Conservation (phyloP, 129 eudicot genomes). For the Saussurea involucrata region DNA sequence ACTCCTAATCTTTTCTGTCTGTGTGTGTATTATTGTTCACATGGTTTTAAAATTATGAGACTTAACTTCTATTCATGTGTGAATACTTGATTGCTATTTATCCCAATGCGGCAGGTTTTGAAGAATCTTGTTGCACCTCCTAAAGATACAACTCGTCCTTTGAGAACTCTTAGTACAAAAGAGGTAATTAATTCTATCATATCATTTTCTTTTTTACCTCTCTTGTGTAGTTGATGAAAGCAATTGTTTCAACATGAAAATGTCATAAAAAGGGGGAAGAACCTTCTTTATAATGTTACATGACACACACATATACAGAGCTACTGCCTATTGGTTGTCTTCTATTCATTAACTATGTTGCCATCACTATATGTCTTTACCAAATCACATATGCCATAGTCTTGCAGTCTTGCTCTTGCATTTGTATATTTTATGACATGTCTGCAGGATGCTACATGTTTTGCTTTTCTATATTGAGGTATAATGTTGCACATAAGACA, state of each 20-base stretch:
- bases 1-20: neutral
- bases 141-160: conserved; percentile 48
- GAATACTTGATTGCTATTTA: conserved; percentile 10
- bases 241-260: neutral
- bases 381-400: neutral
- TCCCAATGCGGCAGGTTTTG: conserved; percentile 53
- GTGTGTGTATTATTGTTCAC: neutral
- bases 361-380: neutral
- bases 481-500: neutral
- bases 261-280: neutral
- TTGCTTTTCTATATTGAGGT: neutral
- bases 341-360: neutral
- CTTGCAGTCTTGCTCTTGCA: neutral
- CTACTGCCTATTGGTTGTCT: too few species aligned
- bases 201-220: neutral
- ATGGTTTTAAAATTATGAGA: neutral
- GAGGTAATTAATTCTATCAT: conserved; percentile 55
- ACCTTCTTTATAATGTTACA: neutral
- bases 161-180: conserved; percentile 88
- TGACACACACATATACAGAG: neutral
- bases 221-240: conserved; percentile 8
- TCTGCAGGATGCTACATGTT: neutral
- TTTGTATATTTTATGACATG: conserved; percentile 10
- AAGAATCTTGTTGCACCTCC: conserved; percentile 75
- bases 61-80: neutral